Evolutionary conservation across 306 rosid genomes (phyloP).

Genomic region (Medicago lupulina): DNA sequence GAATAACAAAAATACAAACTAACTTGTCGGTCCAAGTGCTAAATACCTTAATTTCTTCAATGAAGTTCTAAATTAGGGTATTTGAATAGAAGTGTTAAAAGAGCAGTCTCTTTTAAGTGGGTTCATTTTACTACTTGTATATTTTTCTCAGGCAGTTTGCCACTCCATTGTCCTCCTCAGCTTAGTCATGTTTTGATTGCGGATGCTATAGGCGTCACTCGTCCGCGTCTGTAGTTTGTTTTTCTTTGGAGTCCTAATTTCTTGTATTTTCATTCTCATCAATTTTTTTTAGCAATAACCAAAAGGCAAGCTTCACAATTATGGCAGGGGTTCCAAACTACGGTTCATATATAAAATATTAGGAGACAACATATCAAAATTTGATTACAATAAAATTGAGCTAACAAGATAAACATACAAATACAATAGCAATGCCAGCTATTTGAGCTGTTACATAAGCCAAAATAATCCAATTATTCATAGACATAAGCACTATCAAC

Average conservation of each 20-base stretch:
- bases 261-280: too few species aligned
- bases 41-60: neutral
- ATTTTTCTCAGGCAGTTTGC: neutral
- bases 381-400: slow-evolving; percentile 17
- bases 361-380: neutral
- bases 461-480: neutral
- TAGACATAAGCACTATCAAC: neutral
- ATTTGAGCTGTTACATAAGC: slow-evolving; percentile 39
- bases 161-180: too few species aligned
- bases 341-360: neutral
- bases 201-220: too few species aligned
- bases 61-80: neutral
- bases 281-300: too few species aligned
- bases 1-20: neutral
- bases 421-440: slow-evolving; percentile 29
- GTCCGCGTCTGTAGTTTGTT: too few species aligned
- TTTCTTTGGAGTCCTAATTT: too few species aligned
- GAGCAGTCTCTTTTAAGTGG: neutral
- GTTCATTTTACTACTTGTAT: neutral
- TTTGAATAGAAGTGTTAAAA: neutral
- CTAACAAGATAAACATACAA: slow-evolving; percentile 19
- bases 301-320: too few species aligned
- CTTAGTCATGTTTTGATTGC: too few species aligned
- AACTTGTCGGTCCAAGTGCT: neutral
- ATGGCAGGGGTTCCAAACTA: neutral